phyloP scores from a whole-genome alignment of 2,329 filamentous ascomycete genomes.

The Nigrospora osmanthi region DNA sequence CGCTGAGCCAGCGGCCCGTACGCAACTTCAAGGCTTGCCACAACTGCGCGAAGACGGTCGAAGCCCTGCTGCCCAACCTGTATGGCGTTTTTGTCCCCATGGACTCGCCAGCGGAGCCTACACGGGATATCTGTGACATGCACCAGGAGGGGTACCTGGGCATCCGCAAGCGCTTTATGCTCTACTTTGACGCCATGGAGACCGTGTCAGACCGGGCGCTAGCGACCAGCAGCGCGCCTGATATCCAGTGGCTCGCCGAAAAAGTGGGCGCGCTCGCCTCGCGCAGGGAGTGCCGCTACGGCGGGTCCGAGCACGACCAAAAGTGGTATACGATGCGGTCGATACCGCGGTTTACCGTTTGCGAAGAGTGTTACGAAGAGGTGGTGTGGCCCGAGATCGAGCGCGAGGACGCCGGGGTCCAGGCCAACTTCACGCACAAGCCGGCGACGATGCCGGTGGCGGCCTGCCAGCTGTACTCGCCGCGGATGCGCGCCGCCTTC shows the following conservation, averaged over 20 bases:
- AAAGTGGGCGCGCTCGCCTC: conserved; percentile 52
- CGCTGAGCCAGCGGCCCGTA: conserved; percentile 54
- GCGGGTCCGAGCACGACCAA: conserved; percentile 52
- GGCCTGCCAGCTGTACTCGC: conserved; percentile 74
- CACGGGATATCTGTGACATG: conserved; percentile 59
- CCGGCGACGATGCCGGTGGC: conserved; percentile 46
- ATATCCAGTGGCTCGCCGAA: conserved; percentile 55
- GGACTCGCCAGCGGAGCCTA: conserved; percentile 35
- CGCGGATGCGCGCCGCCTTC: conserved; percentile 71
- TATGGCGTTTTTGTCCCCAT: conserved; percentile 55
- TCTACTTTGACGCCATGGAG: conserved; percentile 56
- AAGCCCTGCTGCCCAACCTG: conserved; percentile 66
- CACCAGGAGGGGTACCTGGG: conserved; percentile 37
- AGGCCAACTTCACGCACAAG: conserved; percentile 51
- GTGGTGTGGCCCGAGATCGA: conserved; percentile 63
- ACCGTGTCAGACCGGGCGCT: conserved; percentile 43
- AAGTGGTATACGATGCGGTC: conserved; percentile 73
- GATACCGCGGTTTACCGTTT: conserved; percentile 74
- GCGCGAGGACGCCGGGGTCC: conserved; percentile 29
- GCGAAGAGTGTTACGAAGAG: conserved; percentile 78
- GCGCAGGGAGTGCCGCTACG: conserved; percentile 56
- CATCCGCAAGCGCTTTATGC: conserved; percentile 41
- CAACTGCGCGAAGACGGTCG: conserved; percentile 64
- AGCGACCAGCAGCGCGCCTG: conserved; percentile 34
- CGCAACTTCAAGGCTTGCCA: conserved; percentile 69